Base-by-base conservation (phyloP, 129 eudicot genomes). In the Lactuca sativa region DNA sequence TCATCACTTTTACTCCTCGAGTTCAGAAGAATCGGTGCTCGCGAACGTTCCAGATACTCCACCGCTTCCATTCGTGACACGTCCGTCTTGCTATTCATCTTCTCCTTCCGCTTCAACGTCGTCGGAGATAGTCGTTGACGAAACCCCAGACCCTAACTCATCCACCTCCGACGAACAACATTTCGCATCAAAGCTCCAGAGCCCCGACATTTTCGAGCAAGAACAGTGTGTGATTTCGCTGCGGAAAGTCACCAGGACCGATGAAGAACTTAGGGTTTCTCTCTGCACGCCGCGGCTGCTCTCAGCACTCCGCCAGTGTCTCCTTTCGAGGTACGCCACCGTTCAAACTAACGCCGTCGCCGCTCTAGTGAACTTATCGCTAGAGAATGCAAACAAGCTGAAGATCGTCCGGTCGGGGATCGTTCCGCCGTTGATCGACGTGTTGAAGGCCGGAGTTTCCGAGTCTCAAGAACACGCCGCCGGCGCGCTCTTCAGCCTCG, bases 401-500 rank as follows among this genome's bases (percentile, higher is more conserved):
- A 87, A 80, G 85, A 90, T 95, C 5, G 84, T 95, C 0, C 77
- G 99, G 51, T 77, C 99, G 3, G 97, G 99, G 31, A 63, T 85
- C 44, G 84, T 87, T 12, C 93, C 99, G 6, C 68, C 78, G 14
- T 60, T 95, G 73, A 83, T 95, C 14, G 93, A 95, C 55, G 72
- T 90, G 0, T 56, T 95, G 49, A 88, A 82, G 59, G 88, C 84
- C 13, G 96, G 99, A 3, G 63, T 34, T 7, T 68, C 78, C 0
- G 99, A 90, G 72, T 68, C 93, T 4, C 88, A 77, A 21, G 97
- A 95, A 33, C 97, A 95, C 77, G 97, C 97, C 0, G 92, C 99
- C 4, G 99, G 99, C 6, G 97, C 87, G 4, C 64, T 95, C 14
- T 95, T 95, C 66, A 90, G 97, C 57, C 81, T 95, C 4, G 82